Conservation (phyloP, 805 yeast genomes). For the Myxozyma mucilagina region DNA sequence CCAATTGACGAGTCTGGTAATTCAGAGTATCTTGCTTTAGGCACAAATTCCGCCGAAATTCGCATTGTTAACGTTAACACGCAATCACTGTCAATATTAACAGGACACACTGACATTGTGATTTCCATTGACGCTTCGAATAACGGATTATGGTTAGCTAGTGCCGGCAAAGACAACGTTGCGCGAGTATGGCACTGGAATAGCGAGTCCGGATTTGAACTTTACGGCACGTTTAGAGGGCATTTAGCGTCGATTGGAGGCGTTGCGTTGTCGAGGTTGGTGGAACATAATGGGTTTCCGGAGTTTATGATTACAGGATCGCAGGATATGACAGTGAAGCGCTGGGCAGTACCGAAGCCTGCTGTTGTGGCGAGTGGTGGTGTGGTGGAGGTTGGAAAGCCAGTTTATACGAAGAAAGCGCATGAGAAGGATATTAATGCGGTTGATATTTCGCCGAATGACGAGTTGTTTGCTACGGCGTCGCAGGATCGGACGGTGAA, state of each 20-base stretch:
- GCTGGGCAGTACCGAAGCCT: conserved; percentile 69
- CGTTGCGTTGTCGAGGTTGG: conserved; percentile 64
- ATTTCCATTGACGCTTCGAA: conserved; percentile 73
- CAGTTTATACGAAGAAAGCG: conserved; percentile 90
- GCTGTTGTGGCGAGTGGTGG: conserved; percentile 7
- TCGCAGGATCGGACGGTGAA: conserved; percentile 91
- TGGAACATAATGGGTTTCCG: conserved; percentile 48
- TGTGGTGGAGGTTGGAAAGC: conserved; percentile 41
- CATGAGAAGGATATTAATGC: conserved; percentile 96
- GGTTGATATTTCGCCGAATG: conserved; percentile 87
- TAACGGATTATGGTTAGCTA: conserved; percentile 87
- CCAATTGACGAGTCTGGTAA: conserved; percentile 44
- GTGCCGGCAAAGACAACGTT: conserved; percentile 86
- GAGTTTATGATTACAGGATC: conserved; percentile 78
- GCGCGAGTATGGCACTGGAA: conserved; percentile 77
- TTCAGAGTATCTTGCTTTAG: conserved; percentile 61
- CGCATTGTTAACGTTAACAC: conserved; percentile 62
- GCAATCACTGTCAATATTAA: conserved; percentile 61
- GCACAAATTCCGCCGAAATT: conserved; percentile 90
- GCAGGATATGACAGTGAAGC: conserved; percentile 79
- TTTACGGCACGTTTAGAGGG: conserved; percentile 70
- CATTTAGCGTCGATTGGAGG: conserved; percentile 88
- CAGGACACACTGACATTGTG: conserved; percentile 84
- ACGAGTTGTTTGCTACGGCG: conserved; percentile 85
- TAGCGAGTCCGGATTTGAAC: conserved; percentile 44